phyloP scores from a whole-genome alignment of 2,329 filamentous ascomycete species.

The Epichloe glyceriae region DNA sequence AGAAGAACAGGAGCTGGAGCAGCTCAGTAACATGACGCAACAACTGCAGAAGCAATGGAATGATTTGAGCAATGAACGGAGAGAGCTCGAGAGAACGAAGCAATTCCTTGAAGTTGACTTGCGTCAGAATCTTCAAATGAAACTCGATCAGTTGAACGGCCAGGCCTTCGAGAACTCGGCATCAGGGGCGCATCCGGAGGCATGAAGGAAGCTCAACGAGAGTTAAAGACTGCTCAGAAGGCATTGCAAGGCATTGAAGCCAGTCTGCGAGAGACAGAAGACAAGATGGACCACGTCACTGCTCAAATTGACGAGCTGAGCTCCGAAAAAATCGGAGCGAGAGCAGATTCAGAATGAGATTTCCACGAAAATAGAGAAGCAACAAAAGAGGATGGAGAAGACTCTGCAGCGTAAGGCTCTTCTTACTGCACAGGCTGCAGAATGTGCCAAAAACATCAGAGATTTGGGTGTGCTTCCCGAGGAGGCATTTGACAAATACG shows the following conservation, averaged over 20 bases:
- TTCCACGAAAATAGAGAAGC: constrained; percentile 64
- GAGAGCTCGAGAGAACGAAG: constrained; percentile 70
- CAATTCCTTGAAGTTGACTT: constrained; percentile 75
- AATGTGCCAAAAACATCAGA: constrained; percentile 79
- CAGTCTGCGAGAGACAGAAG: constrained; percentile 63
- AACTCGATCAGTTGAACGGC: constrained; percentile 72
- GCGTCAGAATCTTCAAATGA: constrained; percentile 76
- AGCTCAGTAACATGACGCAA: constrained; percentile 55
- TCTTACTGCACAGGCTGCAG: constrained; percentile 61
- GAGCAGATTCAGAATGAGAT: constrained; percentile 65
- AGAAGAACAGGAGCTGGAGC: constrained; percentile 74
- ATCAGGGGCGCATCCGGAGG: constrained; percentile 49
- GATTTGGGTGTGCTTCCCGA: constrained; percentile 88
- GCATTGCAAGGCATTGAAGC: constrained; percentile 52
- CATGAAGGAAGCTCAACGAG: constrained; percentile 65
- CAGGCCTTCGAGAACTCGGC: constrained; percentile 55
- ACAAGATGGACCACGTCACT: constrained; percentile 45
- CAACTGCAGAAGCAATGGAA: constrained; percentile 66
- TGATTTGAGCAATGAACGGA: constrained; percentile 57
- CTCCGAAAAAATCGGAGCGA: constrained; percentile 42
- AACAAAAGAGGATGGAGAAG: constrained; percentile 85
- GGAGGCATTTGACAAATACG: constrained; percentile 85
- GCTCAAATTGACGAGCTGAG: constrained; percentile 44
- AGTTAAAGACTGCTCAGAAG: constrained; percentile 66
- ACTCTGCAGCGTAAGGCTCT: constrained; percentile 79